Base-by-base conservation (phyloP, 2,329 filamentous ascomycete genomes). In the Coniochaeta sp. region DNA sequence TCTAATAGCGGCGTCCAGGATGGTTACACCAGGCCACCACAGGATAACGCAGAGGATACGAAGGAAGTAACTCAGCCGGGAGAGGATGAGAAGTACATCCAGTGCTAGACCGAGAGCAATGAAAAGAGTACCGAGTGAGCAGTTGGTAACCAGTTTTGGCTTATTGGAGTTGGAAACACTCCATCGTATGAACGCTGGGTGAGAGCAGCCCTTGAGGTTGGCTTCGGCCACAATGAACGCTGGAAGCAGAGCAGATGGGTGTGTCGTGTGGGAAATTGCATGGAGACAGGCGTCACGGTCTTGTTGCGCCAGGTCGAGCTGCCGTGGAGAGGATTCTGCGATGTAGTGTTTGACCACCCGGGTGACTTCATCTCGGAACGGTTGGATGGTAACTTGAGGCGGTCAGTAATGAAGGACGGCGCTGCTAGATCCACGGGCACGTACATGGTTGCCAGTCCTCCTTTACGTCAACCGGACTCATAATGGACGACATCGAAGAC, bases 171-270 rank as follows among this genome's bases (percentile, higher is more conserved):
- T 79, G 63, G 69, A 67, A 24, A 72, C 67, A 57, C 70, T 70
- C 72, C 73, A 75, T 38, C 63, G 67, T 38, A 76, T 63, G 66
- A 79, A 79, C 40, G 70, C 70, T 1, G 76, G 74, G 61, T 78
- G 76, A 6, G 71, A 70, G 52, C 71, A 69, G 28, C 69, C 68
- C 57, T 74, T 69, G 16, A 79, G 68, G 4, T 67, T 63, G 14
- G 70, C 64, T 60, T 79, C 76, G 59, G 73, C 69, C 6, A 71
- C 67, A 14, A 73, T 64, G 50, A 75, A 74, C 8, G 74, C 74
- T 0, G 73, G 71, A 0, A 76, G 68, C 5, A 79, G 71, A 1
- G 76, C 74, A 0, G 76, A 77, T 1, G 77, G 77, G 64, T 79
- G 77, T 1, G 77, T 79, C 0, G 77, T 79, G 36, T 74, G 70